These are phyloP conservation scores for Backusella tuberculispora DNA, from an alignment of 192 early-diverging fungal genomes.

Conservation along the genomic window DNA sequence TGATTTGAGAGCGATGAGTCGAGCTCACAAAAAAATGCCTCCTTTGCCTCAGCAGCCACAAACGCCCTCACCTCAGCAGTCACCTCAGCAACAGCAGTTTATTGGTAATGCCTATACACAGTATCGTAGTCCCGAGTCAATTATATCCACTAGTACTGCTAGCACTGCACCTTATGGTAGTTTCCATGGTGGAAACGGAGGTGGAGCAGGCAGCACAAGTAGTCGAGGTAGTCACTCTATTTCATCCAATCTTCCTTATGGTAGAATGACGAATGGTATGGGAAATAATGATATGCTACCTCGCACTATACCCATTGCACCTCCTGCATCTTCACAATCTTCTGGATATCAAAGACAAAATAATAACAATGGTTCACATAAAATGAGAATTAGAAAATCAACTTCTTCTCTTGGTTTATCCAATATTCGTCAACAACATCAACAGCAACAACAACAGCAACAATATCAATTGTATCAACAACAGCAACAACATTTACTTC, in stretches of 20 bases:
- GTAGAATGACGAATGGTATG: neutral
- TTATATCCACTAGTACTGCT: slow-evolving; percentile 7
- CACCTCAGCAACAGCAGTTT: neutral
- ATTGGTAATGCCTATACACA: neutral
- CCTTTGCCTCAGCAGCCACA: neutral
- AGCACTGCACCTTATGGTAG: slow-evolving; percentile 6
- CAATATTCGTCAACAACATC: neutral
- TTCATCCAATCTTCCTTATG: slow-evolving; percentile 8
- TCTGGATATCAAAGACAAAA: slow-evolving; percentile 10
- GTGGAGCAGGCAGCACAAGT: neutral
- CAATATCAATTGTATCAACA: neutral
- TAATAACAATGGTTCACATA: slow-evolving; percentile 2
- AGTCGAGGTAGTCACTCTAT: neutral
- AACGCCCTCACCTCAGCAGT: neutral
- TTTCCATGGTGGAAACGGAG: neutral
- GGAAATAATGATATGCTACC: slow-evolving; percentile 6
- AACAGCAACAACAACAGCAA: neutral
- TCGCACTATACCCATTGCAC: slow-evolving; percentile 10
- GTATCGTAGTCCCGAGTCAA: slow-evolving; percentile 12
- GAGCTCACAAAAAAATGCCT: neutral
- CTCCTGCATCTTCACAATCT: slow-evolving; percentile 13
- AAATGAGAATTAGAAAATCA: slow-evolving; percentile 18
- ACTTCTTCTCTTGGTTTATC: slow-evolving; percentile 1
- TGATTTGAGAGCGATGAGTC: slow-evolving; percentile 12
- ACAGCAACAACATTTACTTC: neutral